Evolutionary conservation across 805 yeast genomes (phyloP), one percentile per base, ranked within the genome.

Genomic region (Saturnispora sanitii): DNA sequence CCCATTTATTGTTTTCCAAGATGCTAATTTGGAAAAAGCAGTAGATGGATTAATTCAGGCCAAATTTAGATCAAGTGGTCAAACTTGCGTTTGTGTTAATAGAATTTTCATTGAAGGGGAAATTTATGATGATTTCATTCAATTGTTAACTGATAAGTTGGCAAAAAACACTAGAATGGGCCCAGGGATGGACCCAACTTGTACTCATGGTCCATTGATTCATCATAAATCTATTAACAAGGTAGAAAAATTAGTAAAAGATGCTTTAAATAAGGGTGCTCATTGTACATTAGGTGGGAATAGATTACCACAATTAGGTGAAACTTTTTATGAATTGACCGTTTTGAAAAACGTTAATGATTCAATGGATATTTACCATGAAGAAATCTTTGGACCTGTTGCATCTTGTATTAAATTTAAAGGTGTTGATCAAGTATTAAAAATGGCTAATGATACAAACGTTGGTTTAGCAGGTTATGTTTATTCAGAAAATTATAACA

Each of bases 401-500:
- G 82, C 84, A 12, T 80, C 86, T 2, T 59, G 84, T 38, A 71
- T 80, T 55, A 73, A 71, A 53, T 83, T 83, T 54, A 56, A 59
- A 31, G 57, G 76, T n/a, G 82, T 74, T 36, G 79, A 76, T 34
- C 83, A 80, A 54, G 88, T 74, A 4, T 37, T 82, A 7, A 57
- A 53, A 39, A 53, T 66, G 42, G 88, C 92, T 19, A 84, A 84
- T 60, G 67, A 67, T 46, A 73, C 79, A 8, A 77, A 73, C 11
- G 83, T 75, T 32, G 94, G 94, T 16, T 69, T 83, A 40, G 90
- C 92, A 2, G 84, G 84, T 13, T 84, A 84, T 57, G 72, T 84
- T 58, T 82, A 57, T 64, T 70, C 87, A 17, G 56, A 65, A 40
- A 71, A 79, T 57, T 57, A 76, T 42, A 55, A 65, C 37, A 68